Evolutionary conservation across 352 stramenopile genomes (phyloP).

Genomic region (Phytophthora fragariae): DNA sequence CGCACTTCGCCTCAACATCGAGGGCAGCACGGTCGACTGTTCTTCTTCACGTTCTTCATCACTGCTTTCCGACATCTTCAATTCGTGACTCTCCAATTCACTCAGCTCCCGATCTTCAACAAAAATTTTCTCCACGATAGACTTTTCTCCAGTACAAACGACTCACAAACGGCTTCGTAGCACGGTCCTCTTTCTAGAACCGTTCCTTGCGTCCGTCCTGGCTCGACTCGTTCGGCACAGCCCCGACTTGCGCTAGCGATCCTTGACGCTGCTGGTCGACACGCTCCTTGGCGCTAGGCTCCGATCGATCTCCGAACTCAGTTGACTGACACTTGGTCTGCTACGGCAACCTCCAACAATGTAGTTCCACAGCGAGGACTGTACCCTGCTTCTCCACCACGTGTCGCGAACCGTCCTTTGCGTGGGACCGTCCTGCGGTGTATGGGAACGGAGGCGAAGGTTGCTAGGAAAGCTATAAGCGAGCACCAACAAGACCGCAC

Average conservation of each 20-base stretch:
- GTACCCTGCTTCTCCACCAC: conserved; percentile 8
- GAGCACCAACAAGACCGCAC: background rate
- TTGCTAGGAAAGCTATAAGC: background rate
- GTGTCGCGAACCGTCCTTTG: conserved; percentile 2
- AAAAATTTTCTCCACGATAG: background rate
- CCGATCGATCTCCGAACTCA: background rate
- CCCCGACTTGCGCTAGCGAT: too few species aligned
- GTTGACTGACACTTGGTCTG: too few species aligned
- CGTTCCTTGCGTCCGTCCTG: background rate
- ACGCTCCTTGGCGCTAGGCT: background rate
- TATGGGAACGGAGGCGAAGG: background rate
- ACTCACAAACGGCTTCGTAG: background rate
- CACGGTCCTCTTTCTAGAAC: background rate
- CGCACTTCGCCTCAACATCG: too few species aligned
- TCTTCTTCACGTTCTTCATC: background rate
- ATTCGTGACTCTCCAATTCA: too few species aligned
- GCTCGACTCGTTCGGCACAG: background rate
- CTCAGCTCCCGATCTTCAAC: too few species aligned
- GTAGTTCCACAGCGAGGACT: background rate
- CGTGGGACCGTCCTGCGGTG: background rate
- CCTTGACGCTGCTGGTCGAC: conserved; percentile 1
- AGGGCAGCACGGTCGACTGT: too few species aligned
- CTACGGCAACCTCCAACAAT: background rate
- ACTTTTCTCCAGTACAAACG: background rate
- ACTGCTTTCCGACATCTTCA: too few species aligned